phyloP scores from a whole-genome alignment of 345 rosid species.

The Rhodamnia rubescens region DNA sequence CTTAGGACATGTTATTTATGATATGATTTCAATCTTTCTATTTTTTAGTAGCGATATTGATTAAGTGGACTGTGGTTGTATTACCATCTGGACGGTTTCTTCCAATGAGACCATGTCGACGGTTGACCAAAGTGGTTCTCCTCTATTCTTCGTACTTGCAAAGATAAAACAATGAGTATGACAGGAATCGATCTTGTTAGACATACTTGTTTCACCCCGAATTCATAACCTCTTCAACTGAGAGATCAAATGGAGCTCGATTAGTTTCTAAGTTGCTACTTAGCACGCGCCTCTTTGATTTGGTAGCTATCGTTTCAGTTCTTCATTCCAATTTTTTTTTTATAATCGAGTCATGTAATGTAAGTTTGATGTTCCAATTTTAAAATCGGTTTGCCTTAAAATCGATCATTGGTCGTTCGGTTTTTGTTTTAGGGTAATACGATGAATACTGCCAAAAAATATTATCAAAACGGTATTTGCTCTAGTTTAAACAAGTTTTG shows the following conservation, averaged over 20 bases:
- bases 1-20: neutral
- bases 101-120: neutral
- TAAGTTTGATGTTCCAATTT: neutral
- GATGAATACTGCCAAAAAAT: neutral
- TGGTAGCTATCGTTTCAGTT: neutral
- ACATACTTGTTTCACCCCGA: no score
- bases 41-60: neutral
- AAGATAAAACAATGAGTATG: neutral
- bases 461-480: neutral
- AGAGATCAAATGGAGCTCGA: no score
- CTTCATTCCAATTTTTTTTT: neutral
- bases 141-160: neutral
- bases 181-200: no score
- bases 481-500: neutral
- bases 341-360: neutral
- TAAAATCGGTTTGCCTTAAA: neutral
- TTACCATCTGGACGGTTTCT: neutral
- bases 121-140: neutral
- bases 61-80: neutral
- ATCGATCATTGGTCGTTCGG: neutral
- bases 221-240: no score
- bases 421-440: neutral
- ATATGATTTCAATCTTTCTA: neutral
- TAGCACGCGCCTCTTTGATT: neutral
- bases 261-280: neutral